Evolutionary conservation across 1,284 basidiomycete genomes (phyloP), one percentile per base, ranked within the genome.

Genomic region (Moesziomyces antarcticus): DNA sequence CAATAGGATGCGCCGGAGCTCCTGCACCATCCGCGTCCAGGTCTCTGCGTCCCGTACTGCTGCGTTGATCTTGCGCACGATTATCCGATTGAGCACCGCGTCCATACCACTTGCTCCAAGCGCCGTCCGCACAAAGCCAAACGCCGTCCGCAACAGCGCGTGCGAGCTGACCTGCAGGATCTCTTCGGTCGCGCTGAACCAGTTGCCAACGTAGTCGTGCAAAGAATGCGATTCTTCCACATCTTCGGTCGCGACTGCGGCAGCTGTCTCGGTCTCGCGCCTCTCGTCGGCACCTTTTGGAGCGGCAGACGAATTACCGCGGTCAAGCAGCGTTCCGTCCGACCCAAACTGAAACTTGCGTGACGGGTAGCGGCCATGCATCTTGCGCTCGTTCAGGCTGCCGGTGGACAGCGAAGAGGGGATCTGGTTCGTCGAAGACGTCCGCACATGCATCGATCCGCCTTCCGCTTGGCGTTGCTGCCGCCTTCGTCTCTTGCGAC

Each of bases 331-430:
- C 3, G 52, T 56, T 41, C 50, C 66, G 13, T 63, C 45, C n/a
- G 21, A 46, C 37, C 49, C 45, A 41, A 46, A 51, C 2, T 69
- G 51, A 24, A 59, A 63, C 46, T 59, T 69, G 56, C 60, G 60
- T 20, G 72, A 74, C 3, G 72, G 72, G 35, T 58, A 74, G 30
- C 72, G 66, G 24, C 72, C 72, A 16, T 74, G 72, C 72, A 74
- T 74, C 35, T 56, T 61, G 35, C 59, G 57, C 43, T 74, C 72
- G 40, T 56, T 13, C 24, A 73, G 21, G 47, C 70, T 73, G 50
- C 56, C 64, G 0, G 50, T 53, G 11, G 64, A 73, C 5, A 55
- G 16, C 8, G 70, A 67, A 9, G 56, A 56, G 5, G 70, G 53
- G 8, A 72, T 52, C 18, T 37, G 37, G 25, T 48, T 59, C 20